Evolutionary conservation across 306 rosid species (phyloP).

Genomic region (Rosa multiflora): DNA sequence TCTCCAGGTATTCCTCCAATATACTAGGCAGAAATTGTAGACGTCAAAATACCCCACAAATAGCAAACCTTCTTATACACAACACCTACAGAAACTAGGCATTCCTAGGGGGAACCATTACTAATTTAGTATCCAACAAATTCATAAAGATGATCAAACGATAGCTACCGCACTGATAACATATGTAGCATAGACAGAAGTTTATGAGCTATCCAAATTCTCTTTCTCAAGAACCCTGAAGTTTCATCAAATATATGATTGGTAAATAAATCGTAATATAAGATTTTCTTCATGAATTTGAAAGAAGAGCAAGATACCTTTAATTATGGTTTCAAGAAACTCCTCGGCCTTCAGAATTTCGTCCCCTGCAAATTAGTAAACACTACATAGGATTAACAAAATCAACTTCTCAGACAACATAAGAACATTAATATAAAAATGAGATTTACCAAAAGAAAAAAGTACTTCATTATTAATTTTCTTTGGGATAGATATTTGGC

Average conservation of each 20-base stretch:
- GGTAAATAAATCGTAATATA: not conserved
- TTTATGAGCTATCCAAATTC: not conserved
- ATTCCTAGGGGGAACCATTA: not conserved
- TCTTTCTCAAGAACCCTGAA: not conserved
- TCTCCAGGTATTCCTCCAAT: not conserved
- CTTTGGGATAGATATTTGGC: not conserved
- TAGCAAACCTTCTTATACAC: not conserved
- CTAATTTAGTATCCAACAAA: not conserved
- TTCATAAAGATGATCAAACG: not conserved
- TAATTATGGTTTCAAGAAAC: constrained; percentile 79
- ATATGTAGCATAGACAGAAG: not conserved
- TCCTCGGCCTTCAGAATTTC: constrained; percentile 76
- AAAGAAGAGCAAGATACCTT: constrained; percentile 52
- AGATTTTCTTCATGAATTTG: constrained; percentile 13
- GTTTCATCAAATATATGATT: not conserved
- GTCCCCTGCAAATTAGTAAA: constrained; percentile 49
- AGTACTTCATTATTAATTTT: not conserved
- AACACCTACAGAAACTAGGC: not conserved
- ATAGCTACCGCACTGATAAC: not conserved
- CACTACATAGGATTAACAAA: constrained; percentile 10
- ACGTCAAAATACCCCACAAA: not conserved
- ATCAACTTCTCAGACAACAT: constrained; percentile 14
- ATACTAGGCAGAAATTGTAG: not conserved
- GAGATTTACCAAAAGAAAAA: not conserved
- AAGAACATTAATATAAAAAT: constrained; percentile 4